phyloP scores from a whole-genome alignment of 495 filamentous ascomycete genomes.

The Symbiotaphrina buchneri region DNA sequence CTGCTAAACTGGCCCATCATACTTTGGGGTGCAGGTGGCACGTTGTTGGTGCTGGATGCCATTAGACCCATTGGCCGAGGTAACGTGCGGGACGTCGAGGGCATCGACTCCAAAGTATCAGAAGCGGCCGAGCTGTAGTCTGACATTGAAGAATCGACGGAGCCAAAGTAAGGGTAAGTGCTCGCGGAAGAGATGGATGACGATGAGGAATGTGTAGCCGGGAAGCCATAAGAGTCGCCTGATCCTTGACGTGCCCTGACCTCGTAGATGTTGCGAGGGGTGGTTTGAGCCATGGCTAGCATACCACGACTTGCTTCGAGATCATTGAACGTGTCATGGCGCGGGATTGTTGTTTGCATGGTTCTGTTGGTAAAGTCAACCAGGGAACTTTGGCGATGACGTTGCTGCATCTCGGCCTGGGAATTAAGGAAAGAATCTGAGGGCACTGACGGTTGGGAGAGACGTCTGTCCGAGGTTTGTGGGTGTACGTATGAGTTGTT shows the following conservation, averaged over 20 bases:
- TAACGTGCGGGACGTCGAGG: conserved; percentile 53
- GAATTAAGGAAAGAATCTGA: conserved; percentile 23
- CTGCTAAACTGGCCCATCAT: conserved; percentile 99
- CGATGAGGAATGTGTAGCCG: conserved; percentile 70
- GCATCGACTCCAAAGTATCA: conserved; percentile 71
- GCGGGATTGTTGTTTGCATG: conserved; percentile 24
- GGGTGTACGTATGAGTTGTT: too few species aligned
- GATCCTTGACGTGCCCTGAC: conserved; percentile 43
- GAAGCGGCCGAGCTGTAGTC: conserved; percentile 92
- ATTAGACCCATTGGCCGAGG: conserved; percentile 48
- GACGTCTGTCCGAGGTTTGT: conserved; percentile 44
- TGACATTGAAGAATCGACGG: conserved; percentile 74
- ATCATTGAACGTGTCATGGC: conserved; percentile 45
- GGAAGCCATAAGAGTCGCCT: conserved; percentile 85
- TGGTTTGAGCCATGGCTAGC: conserved; percentile 87
- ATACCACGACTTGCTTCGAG: conserved; percentile 78
- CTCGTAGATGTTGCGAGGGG: conserved; percentile 74
- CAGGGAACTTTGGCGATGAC: conserved; percentile 27
- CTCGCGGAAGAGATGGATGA: conserved; percentile 81
- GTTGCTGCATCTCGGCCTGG: conserved; percentile 17
- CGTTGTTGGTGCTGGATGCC: conserved; percentile 18
- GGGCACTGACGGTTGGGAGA: conserved; percentile 76
- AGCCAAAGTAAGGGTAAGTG: conserved; percentile 50
- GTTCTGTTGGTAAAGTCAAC: conserved; percentile 40
- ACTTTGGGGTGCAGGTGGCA: conserved; percentile 70